These are phyloP conservation scores for Raffaelea deltoideospora DNA, from an alignment of 2,329 filamentous ascomycete genomes.

Conservation along the genomic window DNA sequence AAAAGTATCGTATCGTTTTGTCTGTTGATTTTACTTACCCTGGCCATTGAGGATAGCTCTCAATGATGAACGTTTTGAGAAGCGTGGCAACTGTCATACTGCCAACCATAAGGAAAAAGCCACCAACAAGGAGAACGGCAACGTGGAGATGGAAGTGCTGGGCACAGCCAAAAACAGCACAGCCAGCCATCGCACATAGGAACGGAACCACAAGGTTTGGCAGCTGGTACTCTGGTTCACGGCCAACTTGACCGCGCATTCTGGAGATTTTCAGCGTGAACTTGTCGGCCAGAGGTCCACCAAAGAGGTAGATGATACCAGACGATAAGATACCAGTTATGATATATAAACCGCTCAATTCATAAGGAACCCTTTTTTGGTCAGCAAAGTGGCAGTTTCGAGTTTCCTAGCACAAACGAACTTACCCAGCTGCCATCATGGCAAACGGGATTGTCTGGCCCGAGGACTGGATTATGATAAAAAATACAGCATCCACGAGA, in stretches of 20 bases:
- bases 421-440: slow-evolving; percentile 2
- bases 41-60: slow-evolving; percentile 17
- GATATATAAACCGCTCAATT: slow-evolving; percentile 15
- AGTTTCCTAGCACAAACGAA: slow-evolving; percentile 11
- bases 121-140: slow-evolving; percentile 13
- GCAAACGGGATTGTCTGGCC: slow-evolving; percentile 10
- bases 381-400: no score
- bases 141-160: slow-evolving; percentile 15
- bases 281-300: slow-evolving; percentile 16
- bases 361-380: slow-evolving; percentile 16
- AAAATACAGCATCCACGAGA: slow-evolving; percentile 15
- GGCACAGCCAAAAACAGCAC: slow-evolving; percentile 16
- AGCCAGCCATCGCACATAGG: slow-evolving; percentile 13
- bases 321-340: slow-evolving; percentile 12
- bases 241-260: slow-evolving; percentile 10
- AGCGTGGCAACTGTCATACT: slow-evolving; percentile 15
- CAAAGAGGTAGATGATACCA: slow-evolving; percentile 13
- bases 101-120: slow-evolving; percentile 15
- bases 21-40: slow-evolving; percentile 3
- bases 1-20: neutral
- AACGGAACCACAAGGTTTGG: slow-evolving; percentile 16
- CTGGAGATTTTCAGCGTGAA: slow-evolving; percentile 11
- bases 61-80: slow-evolving; percentile 17
- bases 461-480: slow-evolving; percentile 14
- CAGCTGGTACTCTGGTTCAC: slow-evolving; percentile 18